Evolutionary conservation across 73 alveolate genomes (phyloP).

Genomic region (Uronychia setigera): DNA sequence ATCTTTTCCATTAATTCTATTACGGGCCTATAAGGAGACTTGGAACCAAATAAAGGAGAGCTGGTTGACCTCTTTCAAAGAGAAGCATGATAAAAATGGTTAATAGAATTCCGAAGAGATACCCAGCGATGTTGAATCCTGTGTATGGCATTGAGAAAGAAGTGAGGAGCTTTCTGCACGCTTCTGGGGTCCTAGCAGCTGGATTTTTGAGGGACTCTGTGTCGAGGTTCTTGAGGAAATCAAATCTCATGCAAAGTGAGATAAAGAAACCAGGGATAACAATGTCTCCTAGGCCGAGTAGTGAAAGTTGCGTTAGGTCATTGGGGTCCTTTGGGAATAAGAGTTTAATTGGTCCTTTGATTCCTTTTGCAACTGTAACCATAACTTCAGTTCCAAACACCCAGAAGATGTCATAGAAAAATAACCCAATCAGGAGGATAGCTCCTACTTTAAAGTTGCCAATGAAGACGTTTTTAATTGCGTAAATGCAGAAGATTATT

Average conservation of each 20-base stretch:
- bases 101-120: slow-evolving; percentile 84
- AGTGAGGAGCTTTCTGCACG: background rate
- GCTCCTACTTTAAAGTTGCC: slow-evolving; percentile 92
- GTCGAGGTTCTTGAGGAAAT: slow-evolving; percentile 51
- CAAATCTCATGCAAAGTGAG: slow-evolving; percentile 92
- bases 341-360: slow-evolving; percentile 97
- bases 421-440: slow-evolving; percentile 82
- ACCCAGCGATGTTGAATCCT: slow-evolving; percentile 80
- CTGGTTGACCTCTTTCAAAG: slow-evolving; percentile 96
- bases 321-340: slow-evolving; percentile 80
- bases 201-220: slow-evolving; percentile 5
- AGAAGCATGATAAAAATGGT: slow-evolving; percentile 88
- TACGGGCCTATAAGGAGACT: too few species aligned
- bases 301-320: slow-evolving; percentile 77
- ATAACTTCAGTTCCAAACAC: slow-evolving; percentile 98
- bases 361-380: slow-evolving; percentile 97
- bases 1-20: too few species aligned
- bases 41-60: slow-evolving; percentile 95
- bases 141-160: slow-evolving; percentile 70
- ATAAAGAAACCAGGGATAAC: slow-evolving; percentile 98
- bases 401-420: slow-evolving; percentile 97
- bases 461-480: slow-evolving; percentile 83
- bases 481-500: slow-evolving; percentile 86
- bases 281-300: slow-evolving; percentile 98
- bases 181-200: slow-evolving; percentile 1